Conservation (phyloP, 2,329 filamentous ascomycete genomes). For the Tolypocladium sp. region DNA sequence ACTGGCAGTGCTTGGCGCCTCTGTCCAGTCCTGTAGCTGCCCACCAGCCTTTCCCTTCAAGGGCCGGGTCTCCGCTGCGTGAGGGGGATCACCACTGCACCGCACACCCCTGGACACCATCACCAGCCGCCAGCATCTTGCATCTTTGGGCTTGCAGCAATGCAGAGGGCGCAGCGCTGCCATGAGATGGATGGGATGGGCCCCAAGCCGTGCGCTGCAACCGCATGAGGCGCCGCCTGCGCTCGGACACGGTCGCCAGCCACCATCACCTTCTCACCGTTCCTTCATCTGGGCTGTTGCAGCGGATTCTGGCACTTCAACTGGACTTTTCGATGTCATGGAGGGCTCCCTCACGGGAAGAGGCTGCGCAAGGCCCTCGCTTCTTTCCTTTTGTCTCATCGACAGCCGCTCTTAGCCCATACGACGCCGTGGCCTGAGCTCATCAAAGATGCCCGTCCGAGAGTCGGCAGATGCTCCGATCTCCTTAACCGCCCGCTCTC, state of each 20-base stretch:
- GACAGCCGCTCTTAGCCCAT: not conserved
- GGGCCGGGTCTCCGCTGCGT: not conserved
- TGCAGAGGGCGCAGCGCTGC: not conserved
- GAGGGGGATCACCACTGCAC: not conserved
- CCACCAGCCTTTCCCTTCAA: not conserved
- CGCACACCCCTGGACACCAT: not conserved
- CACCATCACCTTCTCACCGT: not conserved
- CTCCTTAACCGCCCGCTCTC: not conserved
- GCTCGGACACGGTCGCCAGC: not conserved
- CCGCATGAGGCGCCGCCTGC: not conserved
- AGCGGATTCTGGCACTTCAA: not conserved
- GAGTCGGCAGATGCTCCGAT: not conserved
- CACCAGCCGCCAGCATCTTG: not conserved
- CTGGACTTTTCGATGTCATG: not conserved
- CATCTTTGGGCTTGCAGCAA: not conserved
- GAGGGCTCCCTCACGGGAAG: not conserved
- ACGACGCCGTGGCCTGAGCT: not conserved
- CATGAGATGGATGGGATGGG: not conserved
- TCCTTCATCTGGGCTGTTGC: not conserved
- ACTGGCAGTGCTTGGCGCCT: not conserved
- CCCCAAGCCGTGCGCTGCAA: not conserved
- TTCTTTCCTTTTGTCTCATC: not conserved
- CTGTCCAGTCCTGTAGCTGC: not conserved
- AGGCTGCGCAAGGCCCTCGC: not conserved
- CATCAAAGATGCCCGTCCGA: not conserved